Evolutionary conservation across 805 yeast genomes (phyloP).

Genomic region (Candida nonsorbophila): DNA sequence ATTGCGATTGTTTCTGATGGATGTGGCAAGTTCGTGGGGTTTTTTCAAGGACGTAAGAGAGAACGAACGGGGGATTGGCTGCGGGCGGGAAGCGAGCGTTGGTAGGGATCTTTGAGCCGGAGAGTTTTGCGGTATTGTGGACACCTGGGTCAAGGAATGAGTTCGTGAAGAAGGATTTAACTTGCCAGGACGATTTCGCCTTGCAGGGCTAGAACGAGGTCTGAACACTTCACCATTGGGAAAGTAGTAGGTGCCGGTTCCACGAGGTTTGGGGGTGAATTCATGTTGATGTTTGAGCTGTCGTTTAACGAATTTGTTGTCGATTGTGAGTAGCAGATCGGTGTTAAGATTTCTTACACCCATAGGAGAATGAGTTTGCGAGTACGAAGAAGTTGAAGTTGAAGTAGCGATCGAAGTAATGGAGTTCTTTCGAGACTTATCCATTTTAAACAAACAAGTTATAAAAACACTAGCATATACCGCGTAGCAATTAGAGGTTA

Average conservation of each 20-base stretch:
- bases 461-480: too few relatives aligned
- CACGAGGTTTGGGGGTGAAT: conserved; percentile 1
- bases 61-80: too few relatives aligned
- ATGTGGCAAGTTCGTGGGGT: too few relatives aligned
- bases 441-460: conserved; percentile 3
- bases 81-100: too few relatives aligned
- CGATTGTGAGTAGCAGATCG: conserved; percentile 31
- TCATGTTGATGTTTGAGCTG: background rate
- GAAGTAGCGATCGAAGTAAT: conserved; percentile 22
- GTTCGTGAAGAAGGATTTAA: too few relatives aligned
- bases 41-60: too few relatives aligned
- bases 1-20: too few relatives aligned
- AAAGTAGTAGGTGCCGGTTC: conserved; percentile 30
- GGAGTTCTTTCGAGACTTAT: conserved; percentile 25
- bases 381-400: conserved; percentile 6
- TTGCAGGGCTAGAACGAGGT: conserved; percentile 39
- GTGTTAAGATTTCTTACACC: conserved; percentile 29
- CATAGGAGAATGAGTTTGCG: background rate
- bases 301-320: conserved; percentile 30
- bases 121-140: too few relatives aligned
- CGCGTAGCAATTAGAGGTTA: too few relatives aligned
- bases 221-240: conserved; percentile 53
- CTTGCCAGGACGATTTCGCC: conserved; percentile 34
- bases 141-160: too few relatives aligned
- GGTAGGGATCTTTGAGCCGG: too few relatives aligned